These are phyloP conservation scores for Scheffersomyces quercinus DNA, from an alignment of 1,139 yeast species.

Conservation along the genomic window DNA sequence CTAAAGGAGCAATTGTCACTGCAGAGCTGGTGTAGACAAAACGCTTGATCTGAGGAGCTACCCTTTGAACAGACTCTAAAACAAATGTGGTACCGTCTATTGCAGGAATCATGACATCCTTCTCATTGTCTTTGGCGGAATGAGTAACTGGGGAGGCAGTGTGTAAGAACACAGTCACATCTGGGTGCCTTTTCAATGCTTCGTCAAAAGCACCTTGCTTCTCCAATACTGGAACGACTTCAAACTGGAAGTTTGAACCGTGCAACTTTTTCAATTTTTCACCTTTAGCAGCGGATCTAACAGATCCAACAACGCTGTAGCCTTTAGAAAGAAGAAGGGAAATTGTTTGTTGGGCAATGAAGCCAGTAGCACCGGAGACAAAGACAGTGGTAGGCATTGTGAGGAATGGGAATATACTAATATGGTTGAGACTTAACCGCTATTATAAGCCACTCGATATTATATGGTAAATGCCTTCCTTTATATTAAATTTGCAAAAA, in stretches of 20 bases:
- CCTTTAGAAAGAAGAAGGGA: slow-evolving; percentile 24
- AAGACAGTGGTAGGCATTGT: slow-evolving; percentile 20
- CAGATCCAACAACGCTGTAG: slow-evolving; percentile 37
- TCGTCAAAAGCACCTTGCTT: slow-evolving; percentile 34
- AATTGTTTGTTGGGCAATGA: slow-evolving; percentile 35
- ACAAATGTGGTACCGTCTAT: slow-evolving; percentile 39
- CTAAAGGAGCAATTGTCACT: slow-evolving; percentile 38
- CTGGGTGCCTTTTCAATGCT: slow-evolving; percentile 24
- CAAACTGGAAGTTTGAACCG: slow-evolving; percentile 27
- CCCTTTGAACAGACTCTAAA: slow-evolving; percentile 25
- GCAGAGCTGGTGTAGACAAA: slow-evolving; percentile 45
- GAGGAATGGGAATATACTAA: too few relatives aligned
- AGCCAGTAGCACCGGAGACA: slow-evolving; percentile 45
- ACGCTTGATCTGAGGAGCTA: slow-evolving; percentile 27
- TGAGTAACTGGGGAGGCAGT: slow-evolving; percentile 22
- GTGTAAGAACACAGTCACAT: slow-evolving; percentile 15
- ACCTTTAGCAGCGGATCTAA: slow-evolving; percentile 34
- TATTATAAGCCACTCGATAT: too few relatives aligned
- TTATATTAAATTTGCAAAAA: too few relatives aligned
- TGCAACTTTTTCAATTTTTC: slow-evolving; percentile 21
- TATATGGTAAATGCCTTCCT: too few relatives aligned
- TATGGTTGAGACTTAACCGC: too few relatives aligned
- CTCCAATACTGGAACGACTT: slow-evolving; percentile 36
- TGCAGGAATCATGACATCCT: slow-evolving; percentile 43
- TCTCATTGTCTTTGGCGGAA: slow-evolving; percentile 37